Evolutionary conservation across 108 stramenopile genomes (phyloP), one percentile per base, ranked within the genome.

Genomic region (Epithemia pelagica): DNA sequence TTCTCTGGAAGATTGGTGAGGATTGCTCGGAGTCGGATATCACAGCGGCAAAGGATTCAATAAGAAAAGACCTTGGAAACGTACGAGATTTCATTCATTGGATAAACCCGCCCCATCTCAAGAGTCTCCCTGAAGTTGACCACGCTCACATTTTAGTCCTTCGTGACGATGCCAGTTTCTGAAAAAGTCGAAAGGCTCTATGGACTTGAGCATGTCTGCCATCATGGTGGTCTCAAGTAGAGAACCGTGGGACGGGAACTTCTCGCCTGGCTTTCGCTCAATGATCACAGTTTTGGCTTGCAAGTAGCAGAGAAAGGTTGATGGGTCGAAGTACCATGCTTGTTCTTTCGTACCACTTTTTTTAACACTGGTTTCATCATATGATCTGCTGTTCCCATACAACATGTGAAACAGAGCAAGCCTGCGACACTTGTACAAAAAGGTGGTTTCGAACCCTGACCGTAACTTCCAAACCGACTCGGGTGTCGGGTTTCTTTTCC

Each of bases 1-100:
- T 88, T 61, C 59, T 91, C 2, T 91, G 90, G 90, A 91, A 88
- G 71, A 73, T 84, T 8, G 83, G 78, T 33, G 85, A 81, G 18
- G 23, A 27, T 25, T 62, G 77, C 32, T 72, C 67, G 0, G 55
- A 59, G 18, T 0, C 37, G 51, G 79, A 84, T 30, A 75, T 82
- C 28, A 54, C 64, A 0, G 51, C 69, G 32, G 77, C 74, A 1
- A 65, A 66, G 22, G 53, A 60, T 52, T 15, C 5, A 10, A 5
- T 46, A 5, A 46, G 5, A 15, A 15, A 10, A 46, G 62, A 81
- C 29, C 23, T 75, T 19, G 57, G 33, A 46, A 24, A 2, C 37
- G 32, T 37, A 21, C 32, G 2, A 10, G 74, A 76, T 52, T 71
- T 87, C 58, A 57, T 90, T 26, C 75, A 87, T 69, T 90, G 82